A percentile compares a stretch with the other conserved stretches of the same genome.
Evolutionary conservation across 1,284 basidiomycete species (phyloP).

Genomic region (Leccinum fuscescens): DNA sequence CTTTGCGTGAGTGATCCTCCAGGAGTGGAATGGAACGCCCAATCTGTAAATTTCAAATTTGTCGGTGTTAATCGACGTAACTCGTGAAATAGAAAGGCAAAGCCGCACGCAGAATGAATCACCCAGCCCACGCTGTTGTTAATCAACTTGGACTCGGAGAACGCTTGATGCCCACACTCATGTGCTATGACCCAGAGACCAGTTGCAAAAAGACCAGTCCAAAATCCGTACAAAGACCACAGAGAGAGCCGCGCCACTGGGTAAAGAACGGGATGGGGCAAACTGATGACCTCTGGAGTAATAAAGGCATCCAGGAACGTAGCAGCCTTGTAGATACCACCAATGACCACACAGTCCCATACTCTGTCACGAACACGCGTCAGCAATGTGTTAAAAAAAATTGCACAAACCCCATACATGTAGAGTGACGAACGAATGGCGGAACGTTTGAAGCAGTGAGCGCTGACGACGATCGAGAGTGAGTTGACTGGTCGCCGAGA

Average conservation of each 20-base stretch:
- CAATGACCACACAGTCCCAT: slow-evolving; percentile 76
- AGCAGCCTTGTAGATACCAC: slow-evolving; percentile 67
- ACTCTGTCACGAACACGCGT: slow-evolving; percentile 42
- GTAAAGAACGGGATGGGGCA: slow-evolving; percentile 67
- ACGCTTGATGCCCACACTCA: slow-evolving; percentile 94
- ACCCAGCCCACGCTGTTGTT: slow-evolving; percentile 96
- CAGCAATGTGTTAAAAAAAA: slow-evolving; percentile 21
- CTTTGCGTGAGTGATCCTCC: slow-evolving; percentile 95
- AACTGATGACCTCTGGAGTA: slow-evolving; percentile 50
- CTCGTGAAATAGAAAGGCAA: slow-evolving; percentile 6
- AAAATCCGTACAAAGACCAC: slow-evolving; percentile 84
- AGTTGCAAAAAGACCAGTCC: slow-evolving; percentile 85
- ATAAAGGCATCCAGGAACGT: slow-evolving; percentile 68
- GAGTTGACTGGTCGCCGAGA: background rate
- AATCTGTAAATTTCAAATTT: slow-evolving; percentile 51
- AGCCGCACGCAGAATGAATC: slow-evolving; percentile 79
- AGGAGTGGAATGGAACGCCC: slow-evolving; percentile 96
- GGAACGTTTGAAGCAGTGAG: slow-evolving; percentile 93
- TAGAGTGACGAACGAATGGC: slow-evolving; percentile 83
- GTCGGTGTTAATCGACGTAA: slow-evolving; percentile 26
- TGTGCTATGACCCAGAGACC: slow-evolving; percentile 94
- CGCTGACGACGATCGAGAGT: slow-evolving; percentile 39
- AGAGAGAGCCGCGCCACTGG: slow-evolving; percentile 63
- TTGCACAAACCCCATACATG: slow-evolving; percentile 46
- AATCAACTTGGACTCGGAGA: slow-evolving; percentile 91